Percentiles rank a stretch among this genome's conserved stretches.
These are phyloP conservation scores for Saccharomyces hybrid DNA, from an alignment of 1,139 yeast species.

Conservation along the genomic window DNA sequence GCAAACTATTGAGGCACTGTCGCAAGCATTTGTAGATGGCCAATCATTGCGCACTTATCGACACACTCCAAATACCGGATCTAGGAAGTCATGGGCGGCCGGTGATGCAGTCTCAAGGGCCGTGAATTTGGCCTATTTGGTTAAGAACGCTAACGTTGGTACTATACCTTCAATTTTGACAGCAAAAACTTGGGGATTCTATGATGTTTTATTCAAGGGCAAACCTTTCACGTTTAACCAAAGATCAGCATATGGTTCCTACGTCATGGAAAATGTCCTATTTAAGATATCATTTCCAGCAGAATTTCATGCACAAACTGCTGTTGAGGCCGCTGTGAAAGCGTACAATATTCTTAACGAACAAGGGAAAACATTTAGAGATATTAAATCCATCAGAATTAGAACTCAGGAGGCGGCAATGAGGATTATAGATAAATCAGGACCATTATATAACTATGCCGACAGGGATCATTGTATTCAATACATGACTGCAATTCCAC, in stretches of 20 bases:
- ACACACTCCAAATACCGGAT: slow-evolving; percentile 56
- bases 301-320: slow-evolving; percentile 60
- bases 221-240: slow-evolving; percentile 43
- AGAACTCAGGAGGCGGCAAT: slow-evolving; percentile 55
- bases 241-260: slow-evolving; percentile 42
- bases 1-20: slow-evolving; percentile 47
- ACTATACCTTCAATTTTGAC: slow-evolving; percentile 47
- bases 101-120: slow-evolving; percentile 56
- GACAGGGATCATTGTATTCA: slow-evolving; percentile 58
- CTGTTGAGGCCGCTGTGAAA: slow-evolving; percentile 51
- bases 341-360: slow-evolving; percentile 34
- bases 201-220: slow-evolving; percentile 50
- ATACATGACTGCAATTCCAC: slow-evolving; percentile 52
- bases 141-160: slow-evolving; percentile 46
- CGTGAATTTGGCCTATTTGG: slow-evolving; percentile 46
- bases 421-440: slow-evolving; percentile 50
- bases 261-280: slow-evolving; percentile 55
- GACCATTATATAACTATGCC: slow-evolving; percentile 53
- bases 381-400: slow-evolving; percentile 42
- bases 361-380: slow-evolving; percentile 39
- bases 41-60: slow-evolving; percentile 51
- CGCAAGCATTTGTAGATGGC: slow-evolving; percentile 56
- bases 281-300: slow-evolving; percentile 60
- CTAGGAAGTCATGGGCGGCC: slow-evolving; percentile 60
- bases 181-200: slow-evolving; percentile 54